Evolutionary conservation across 495 filamentous ascomycete species (phyloP).

Genomic region (Aspergillus kassunensis): DNA sequence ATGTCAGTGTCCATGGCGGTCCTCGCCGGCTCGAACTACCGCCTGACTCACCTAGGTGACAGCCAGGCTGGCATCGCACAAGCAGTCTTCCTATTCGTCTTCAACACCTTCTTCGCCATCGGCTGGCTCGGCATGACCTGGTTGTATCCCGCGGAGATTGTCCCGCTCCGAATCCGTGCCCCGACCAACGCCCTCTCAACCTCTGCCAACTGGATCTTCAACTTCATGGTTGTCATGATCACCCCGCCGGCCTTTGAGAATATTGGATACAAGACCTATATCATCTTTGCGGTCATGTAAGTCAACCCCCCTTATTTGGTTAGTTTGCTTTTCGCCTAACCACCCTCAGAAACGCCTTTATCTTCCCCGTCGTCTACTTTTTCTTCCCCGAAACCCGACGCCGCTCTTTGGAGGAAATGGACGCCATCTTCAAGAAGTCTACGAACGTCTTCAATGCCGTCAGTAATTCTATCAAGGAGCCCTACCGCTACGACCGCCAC

Average conservation of each 20-base stretch:
- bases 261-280: conserved; percentile 69
- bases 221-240: conserved; percentile 65
- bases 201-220: conserved; percentile 50
- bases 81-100: conserved; percentile 65
- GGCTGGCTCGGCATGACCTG: conserved; percentile 79
- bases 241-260: conserved; percentile 64
- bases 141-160: conserved; percentile 73
- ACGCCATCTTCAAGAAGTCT: conserved; percentile 50
- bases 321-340: conserved; percentile 15
- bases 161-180: conserved; percentile 65
- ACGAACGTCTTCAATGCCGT: conserved; percentile 55
- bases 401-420: conserved; percentile 72
- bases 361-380: conserved; percentile 67
- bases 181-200: conserved; percentile 71
- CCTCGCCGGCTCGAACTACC: conserved; percentile 48
- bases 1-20: conserved; percentile 68
- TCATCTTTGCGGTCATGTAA: conserved; percentile 73
- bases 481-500: conserved; percentile 65
- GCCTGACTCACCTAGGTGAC: conserved; percentile 22
- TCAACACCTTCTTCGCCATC: conserved; percentile 73
- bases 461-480: conserved; percentile 53
- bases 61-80: conserved; percentile 38
- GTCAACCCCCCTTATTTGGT: conserved; percentile 4
- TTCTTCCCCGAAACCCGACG: conserved; percentile 76
- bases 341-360: conserved; percentile 56